Evolutionary conservation across 2,329 filamentous ascomycete species (phyloP), one percentile per base, ranked within the genome.

Genomic region (Xylaria sp.): DNA sequence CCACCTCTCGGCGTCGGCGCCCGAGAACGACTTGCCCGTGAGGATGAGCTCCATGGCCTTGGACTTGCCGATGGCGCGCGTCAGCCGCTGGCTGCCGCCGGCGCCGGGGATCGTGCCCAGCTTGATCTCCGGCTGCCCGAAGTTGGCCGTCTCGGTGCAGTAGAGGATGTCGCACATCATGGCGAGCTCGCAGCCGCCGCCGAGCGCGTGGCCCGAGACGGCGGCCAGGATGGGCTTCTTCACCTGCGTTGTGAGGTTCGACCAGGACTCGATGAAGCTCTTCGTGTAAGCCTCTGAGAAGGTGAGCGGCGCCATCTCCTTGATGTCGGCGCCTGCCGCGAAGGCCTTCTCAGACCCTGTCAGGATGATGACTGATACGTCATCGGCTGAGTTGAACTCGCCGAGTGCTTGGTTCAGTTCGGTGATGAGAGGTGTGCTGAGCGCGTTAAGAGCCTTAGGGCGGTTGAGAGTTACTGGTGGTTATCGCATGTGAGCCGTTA

Each of bases 141-240:
- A 98, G 76, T 93, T 97, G 73, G 96, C 95, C 18, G 82, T 89
- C 60, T 91, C 87, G 1, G 92, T 94, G 83, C 93, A 96, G 86
- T 98, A 98, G 69, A 99, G 83, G 74, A 98, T 91, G 80, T 99
- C 96, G 78, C 92, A 94, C 96, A 98, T 99, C 86, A 99, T 92
- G 59, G 96, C 94, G 15, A 99, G 88, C 84, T 99, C 96, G 80
- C 96, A 99, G 56, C 96, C 96, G 63, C 96, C 96, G 31, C 96
- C 96, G 1, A 99, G 88, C 2, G 96, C 96, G 79, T 98, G 94
- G 20, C 96, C 96, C 10, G 96, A 96, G 2, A 99, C 94, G 28
- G 96, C 96, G 15, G 93, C 93, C 73, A 99, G 94, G 77, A 98
- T 90, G 63, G 96, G 96, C 81, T 97, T 98, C 84, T 97, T 97